Percentiles rank a stretch among this genome's conserved stretches.
These are phyloP conservation scores for Fomitopsis betulina DNA, from an alignment of 1,284 basidiomycete species.

Conservation along the genomic window DNA sequence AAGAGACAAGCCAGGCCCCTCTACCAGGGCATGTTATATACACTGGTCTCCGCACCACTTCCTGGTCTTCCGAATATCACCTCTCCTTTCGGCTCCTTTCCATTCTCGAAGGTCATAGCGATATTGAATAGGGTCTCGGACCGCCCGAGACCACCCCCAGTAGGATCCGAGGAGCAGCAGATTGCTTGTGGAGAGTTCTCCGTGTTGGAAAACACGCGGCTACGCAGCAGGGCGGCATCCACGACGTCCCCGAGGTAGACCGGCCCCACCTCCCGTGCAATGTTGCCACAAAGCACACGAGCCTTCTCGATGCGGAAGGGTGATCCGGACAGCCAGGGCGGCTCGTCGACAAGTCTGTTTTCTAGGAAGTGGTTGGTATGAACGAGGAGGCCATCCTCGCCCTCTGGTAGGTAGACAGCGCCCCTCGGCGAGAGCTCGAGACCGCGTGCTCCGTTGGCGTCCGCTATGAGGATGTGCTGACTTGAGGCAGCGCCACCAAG, in stretches of 20 bases:
- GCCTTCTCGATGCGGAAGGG: constrained; percentile 26
- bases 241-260: constrained; percentile 14
- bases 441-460: constrained; percentile 21
- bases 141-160: constrained; percentile 12
- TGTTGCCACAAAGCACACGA: constrained; percentile 20
- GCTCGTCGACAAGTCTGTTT: constrained; percentile 29
- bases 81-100: constrained; percentile 24
- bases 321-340: constrained; percentile 29
- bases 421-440: constrained; percentile 30
- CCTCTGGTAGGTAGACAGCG: constrained; percentile 22
- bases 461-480: constrained; percentile 33
- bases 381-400: constrained; percentile 25
- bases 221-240: constrained; percentile 21
- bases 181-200: constrained; percentile 29
- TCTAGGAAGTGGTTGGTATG: constrained; percentile 35
- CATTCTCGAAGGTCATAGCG: constrained; percentile 28
- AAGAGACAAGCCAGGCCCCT: background rate
- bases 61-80: constrained; percentile 29
- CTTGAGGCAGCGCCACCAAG: constrained; percentile 30
- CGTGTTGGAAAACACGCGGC: constrained; percentile 28
- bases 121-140: constrained; percentile 33
- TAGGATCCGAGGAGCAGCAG: constrained; percentile 24
- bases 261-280: constrained; percentile 12
- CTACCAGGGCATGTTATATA: constrained; percentile 26
- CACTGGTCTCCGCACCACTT: constrained; percentile 18